phyloP scores from a whole-genome alignment of 1,284 basidiomycete genomes.

The Phylloboletellus chloephorus region DNA sequence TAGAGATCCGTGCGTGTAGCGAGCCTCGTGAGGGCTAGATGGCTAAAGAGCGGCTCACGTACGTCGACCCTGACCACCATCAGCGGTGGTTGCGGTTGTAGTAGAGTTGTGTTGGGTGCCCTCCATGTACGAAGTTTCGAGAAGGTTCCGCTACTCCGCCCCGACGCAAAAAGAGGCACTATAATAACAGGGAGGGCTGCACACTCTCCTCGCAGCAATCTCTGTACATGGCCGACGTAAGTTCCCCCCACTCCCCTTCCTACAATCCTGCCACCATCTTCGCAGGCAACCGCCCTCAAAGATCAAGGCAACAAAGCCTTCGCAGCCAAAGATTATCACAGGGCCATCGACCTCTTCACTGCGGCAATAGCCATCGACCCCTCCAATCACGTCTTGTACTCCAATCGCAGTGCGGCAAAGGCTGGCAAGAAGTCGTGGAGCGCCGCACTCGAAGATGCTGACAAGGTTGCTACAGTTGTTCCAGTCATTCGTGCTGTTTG shows the following conservation, averaged over 20 bases:
- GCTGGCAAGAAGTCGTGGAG: conserved; percentile 77
- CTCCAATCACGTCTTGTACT: conserved; percentile 85
- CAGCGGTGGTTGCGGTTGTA: no score
- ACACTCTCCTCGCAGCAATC: not conserved
- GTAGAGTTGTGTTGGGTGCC: no score
- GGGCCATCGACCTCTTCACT: conserved; percentile 82
- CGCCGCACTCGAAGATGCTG: conserved; percentile 83
- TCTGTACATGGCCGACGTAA: conserved; percentile 27
- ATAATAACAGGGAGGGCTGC: conserved; percentile 8
- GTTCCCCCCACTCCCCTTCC: conserved; percentile 7
- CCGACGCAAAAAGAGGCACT: conserved; percentile 6
- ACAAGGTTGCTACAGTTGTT: conserved; percentile 58
- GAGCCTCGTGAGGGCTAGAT: no score
- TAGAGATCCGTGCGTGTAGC: not conserved
- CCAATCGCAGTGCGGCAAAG: conserved; percentile 89
- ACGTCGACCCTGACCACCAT: no score
- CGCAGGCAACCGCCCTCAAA: conserved; percentile 65
- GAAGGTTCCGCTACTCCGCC: conserved; percentile 22
- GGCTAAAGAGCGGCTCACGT: no score
- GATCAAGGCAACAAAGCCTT: conserved; percentile 96
- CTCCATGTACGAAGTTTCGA: conserved; percentile 27
- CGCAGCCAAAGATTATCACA: conserved; percentile 87
- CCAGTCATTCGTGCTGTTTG: conserved; percentile 6
- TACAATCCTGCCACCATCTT: not conserved
- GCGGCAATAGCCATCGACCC: conserved; percentile 84